Base-by-base conservation (phyloP, 495 filamentous ascomycete genomes). In the Aspergillus indologenus region DNA sequence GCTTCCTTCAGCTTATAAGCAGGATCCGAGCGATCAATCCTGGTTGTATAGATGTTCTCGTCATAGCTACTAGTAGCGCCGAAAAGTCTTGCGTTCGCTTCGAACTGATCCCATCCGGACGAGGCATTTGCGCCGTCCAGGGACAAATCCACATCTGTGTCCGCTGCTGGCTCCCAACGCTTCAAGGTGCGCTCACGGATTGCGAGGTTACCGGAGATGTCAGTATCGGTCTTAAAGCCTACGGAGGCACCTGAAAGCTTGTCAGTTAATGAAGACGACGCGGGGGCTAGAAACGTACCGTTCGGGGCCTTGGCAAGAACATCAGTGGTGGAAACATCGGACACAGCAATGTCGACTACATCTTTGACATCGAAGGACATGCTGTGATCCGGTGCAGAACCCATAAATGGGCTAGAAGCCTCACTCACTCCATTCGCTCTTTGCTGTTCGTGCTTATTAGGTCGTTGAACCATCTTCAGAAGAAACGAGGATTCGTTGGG, bases 11-110 rank as follows among this genome's bases (percentile, higher is more conserved):
- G 83, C 59, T 85, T 86, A 72, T 94, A 97, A 23, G 83, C 73
- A 1, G 94, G 92, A 68, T 93, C 85, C 29, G 74, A 86, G 60
- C 86, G 88, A 68, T 99, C 86, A 61, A 99, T 90, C 11, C 81
- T 76, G 19, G 93, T 98, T 11, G 95, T 99, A 69, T 99, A 99
- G 48, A 93, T 85, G 64, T 87, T 90, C 71, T 98, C 95, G 63
- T 97, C 87, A 68, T 96, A 98, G 62, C 88, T 88, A 18, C 85
- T 91, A 73, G 84, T 90, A 40, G 93, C 72, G 9, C 94, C 94
- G 68, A 96, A 98, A 3, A 90, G 85, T 34, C 85, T 81, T 70
- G 95, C 88, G 63, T 98, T 98, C 45, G 80, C 85, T 66, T 90
- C 89, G 65, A 99, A 99, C 69, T 99, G 94, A 69, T 99, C 91